Percentiles rank a stretch among this genome's conserved stretches.
phyloP scores from a whole-genome alignment of 2,329 filamentous ascomycete species.

The Venturia oleaginea region DNA sequence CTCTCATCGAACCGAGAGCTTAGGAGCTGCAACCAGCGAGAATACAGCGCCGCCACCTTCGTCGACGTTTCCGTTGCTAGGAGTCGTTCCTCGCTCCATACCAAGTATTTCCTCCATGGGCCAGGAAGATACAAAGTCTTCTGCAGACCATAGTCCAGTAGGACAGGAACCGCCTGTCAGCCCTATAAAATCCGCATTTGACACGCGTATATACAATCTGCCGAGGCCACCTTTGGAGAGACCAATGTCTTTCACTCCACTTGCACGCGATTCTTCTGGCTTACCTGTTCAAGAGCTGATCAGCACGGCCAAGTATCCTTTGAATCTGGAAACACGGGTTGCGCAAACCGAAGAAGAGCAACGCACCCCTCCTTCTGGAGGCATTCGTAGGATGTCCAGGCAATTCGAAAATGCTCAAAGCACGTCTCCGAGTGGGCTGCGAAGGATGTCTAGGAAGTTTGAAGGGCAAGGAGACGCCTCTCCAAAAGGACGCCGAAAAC shows the following conservation, averaged over 20 bases:
- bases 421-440: background rate
- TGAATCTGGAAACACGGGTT: slow-evolving; percentile 2
- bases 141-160: background rate
- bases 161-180: background rate
- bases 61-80: background rate
- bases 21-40: background rate
- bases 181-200: background rate
- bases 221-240: slow-evolving; percentile 16
- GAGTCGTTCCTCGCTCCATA: background rate
- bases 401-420: background rate
- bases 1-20: background rate
- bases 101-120: slow-evolving; percentile 11
- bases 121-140: background rate
- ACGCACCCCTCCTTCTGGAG: background rate
- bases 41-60: background rate
- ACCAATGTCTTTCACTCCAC: slow-evolving; percentile 22
- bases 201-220: background rate
- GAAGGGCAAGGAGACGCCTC: background rate
- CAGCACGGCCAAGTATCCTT: slow-evolving; percentile 8
- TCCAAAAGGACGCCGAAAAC: background rate
- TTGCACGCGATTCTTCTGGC: slow-evolving; percentile 18
- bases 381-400: slow-evolving; percentile 1
- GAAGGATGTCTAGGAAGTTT: background rate
- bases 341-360: background rate
- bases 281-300: slow-evolving; percentile 11